A percentile compares a stretch with the other conserved stretches of the same genome.
Conservation (phyloP, 192 early-diverging fungal genomes). For the Backusella tarrabulga region DNA sequence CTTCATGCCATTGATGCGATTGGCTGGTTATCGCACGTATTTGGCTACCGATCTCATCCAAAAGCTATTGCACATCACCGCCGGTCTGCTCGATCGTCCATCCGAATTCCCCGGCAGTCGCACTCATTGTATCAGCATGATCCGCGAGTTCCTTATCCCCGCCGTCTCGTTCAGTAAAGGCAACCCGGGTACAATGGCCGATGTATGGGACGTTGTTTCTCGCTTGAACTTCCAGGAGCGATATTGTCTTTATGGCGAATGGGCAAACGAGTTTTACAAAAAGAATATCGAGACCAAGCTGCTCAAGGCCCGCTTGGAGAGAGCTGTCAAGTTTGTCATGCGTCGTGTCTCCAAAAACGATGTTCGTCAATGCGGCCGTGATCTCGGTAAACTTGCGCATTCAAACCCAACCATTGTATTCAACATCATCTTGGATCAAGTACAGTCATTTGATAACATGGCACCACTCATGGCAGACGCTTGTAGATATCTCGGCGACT, state of each 20-base stretch:
- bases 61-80: conserved; percentile 14
- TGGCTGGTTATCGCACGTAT: conserved; percentile 43
- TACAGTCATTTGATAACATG: conserved; percentile 77
- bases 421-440: conserved; percentile 59
- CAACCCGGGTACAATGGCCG: conserved; percentile 63
- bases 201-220: conserved; percentile 68
- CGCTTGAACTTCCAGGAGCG: conserved; percentile 57
- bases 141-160: conserved; percentile 55
- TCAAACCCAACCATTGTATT: conserved; percentile 76
- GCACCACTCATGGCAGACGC: conserved; percentile 72
- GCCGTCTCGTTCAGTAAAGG: conserved; percentile 55
- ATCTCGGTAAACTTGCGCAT: conserved; percentile 71
- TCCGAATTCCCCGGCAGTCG: conserved; percentile 11
- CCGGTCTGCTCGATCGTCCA: conserved; percentile 14
- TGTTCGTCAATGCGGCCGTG: conserved; percentile 67
- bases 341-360: conserved; percentile 69
- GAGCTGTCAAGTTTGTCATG: conserved; percentile 22
- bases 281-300: conserved; percentile 53
- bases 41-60: conserved; percentile 30
- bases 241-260: conserved; percentile 75
- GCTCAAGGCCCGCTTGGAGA: conserved; percentile 40
- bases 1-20: conserved; percentile 38
- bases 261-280: conserved; percentile 62
- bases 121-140: conserved; percentile 19
- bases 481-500: conserved; percentile 68